A percentile compares a stretch with the other conserved stretches of the same genome.
Conservation (phyloP, 108 stramenopile genomes). For the Cyclotella distinguenda region DNA sequence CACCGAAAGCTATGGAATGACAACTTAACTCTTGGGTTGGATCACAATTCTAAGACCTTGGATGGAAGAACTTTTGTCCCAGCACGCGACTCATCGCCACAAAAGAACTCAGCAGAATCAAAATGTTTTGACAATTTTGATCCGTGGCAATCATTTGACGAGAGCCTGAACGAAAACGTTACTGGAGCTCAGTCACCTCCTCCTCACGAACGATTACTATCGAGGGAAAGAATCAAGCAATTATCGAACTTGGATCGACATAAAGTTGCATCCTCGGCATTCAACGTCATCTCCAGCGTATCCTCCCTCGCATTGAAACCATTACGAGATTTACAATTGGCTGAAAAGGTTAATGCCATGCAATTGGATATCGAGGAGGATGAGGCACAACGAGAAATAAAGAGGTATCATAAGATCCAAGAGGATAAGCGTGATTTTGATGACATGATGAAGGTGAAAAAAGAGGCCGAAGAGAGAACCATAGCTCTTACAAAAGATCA, state of each 20-base stretch:
- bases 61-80: conserved; percentile 32
- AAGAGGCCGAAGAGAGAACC: conserved; percentile 59
- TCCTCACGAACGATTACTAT: conserved; percentile 1
- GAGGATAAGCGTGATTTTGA: conserved; percentile 56
- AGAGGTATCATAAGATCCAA: conserved; percentile 43
- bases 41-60: conserved; percentile 3
- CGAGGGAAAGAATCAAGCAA: conserved; percentile 30
- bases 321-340: conserved; percentile 49
- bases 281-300: conserved; percentile 26
- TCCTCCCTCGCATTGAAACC: conserved; percentile 36
- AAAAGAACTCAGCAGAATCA: background rate
- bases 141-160: background rate
- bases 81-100: background rate
- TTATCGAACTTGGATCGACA: conserved; percentile 22
- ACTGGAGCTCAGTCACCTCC: background rate
- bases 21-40: conserved; percentile 36
- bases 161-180: background rate
- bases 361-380: conserved; percentile 68
- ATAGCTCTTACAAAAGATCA: conserved; percentile 48
- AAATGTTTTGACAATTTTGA: background rate
- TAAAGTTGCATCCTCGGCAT: conserved; percentile 21
- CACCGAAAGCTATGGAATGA: conserved; percentile 72
- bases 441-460: conserved; percentile 47
- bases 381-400: conserved; percentile 43
- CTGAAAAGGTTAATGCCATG: conserved; percentile 56